Conservation (phyloP, 2,329 filamentous ascomycete genomes). For the Verticillium klebahnii region DNA sequence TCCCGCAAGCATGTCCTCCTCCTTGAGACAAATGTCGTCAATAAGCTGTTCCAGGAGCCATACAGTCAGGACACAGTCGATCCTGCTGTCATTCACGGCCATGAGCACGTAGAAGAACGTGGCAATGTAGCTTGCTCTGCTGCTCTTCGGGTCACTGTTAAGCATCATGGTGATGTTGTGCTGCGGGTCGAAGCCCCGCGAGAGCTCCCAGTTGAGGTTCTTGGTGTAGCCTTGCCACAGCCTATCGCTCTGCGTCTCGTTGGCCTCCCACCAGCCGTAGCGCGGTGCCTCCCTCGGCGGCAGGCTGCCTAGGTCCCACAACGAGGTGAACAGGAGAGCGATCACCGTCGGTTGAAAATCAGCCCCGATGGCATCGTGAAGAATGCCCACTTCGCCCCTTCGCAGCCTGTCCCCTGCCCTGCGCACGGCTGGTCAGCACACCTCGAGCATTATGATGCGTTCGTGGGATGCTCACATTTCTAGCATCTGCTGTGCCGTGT, state of each 20-base stretch:
- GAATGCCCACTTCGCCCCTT: conserved; percentile 32
- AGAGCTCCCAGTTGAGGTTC: conserved; percentile 32
- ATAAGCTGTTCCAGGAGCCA: conserved; percentile 42
- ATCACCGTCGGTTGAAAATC: conserved; percentile 40
- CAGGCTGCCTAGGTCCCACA: conserved; percentile 32
- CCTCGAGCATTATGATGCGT: too few relatives aligned
- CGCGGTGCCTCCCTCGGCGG: conserved; percentile 27
- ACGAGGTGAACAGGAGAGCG: conserved; percentile 37
- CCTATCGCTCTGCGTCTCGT: conserved; percentile 27
- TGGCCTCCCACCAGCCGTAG: conserved; percentile 31
- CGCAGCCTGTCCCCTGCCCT: conserved; percentile 37
- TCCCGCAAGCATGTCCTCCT: conserved; percentile 33
- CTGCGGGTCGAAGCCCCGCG: conserved; percentile 24
- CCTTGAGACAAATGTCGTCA: conserved; percentile 36
- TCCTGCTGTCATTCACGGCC: conserved; percentile 33
- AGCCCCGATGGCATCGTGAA: conserved; percentile 16
- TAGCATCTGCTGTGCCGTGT: conserved; percentile 37
- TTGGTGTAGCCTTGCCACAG: conserved; percentile 31
- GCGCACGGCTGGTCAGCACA: neutral
- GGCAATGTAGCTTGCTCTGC: conserved; percentile 39
- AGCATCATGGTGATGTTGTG: conserved; percentile 28
- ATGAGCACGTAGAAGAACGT: conserved; percentile 43
- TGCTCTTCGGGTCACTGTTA: conserved; percentile 30
- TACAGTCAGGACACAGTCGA: conserved; percentile 38
- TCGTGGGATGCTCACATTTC: conserved; percentile 27